Percentiles rank a stretch among this genome's conserved stretches.
Conservation (phyloP, 2,329 filamentous ascomycete genomes). For the Colletotrichum echinochloae region DNA sequence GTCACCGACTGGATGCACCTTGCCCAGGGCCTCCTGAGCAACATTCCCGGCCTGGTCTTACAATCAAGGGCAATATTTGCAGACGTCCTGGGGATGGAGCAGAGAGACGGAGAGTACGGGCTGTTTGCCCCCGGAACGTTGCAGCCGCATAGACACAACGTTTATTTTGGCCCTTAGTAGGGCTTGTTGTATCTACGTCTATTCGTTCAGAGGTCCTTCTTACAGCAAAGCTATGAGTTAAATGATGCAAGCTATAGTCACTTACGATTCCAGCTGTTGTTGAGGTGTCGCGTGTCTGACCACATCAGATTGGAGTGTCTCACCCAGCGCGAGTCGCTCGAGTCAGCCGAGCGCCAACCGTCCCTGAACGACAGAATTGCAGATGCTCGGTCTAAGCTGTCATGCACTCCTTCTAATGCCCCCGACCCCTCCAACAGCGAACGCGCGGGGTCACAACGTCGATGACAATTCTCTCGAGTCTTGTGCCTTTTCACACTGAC, state of each 20-base stretch:
- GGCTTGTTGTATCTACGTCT: neutral
- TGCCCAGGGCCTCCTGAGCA: constrained; percentile 30
- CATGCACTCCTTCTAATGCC: neutral
- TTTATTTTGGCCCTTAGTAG: constrained; percentile 5
- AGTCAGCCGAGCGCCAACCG: neutral
- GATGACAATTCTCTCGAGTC: neutral
- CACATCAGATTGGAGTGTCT: neutral
- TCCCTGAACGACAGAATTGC: too few relatives aligned
- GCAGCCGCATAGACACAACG: constrained; percentile 24
- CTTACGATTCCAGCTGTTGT: neutral
- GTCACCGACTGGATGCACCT: constrained; percentile 36
- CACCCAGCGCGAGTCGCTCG: neutral
- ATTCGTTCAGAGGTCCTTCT: too few relatives aligned
- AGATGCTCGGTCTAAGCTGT: too few relatives aligned
- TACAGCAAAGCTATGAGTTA: constrained; percentile 8
- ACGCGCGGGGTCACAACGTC: neutral
- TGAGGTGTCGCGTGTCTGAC: too few relatives aligned
- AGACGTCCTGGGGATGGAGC: constrained; percentile 19
- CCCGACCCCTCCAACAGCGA: neutral
- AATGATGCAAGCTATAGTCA: constrained; percentile 23
- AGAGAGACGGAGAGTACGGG: constrained; percentile 13
- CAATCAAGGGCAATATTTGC: constrained; percentile 21
- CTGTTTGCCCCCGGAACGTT: constrained; percentile 11
- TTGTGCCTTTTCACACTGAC: neutral
- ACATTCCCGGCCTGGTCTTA: constrained; percentile 8